Evolutionary conservation across 495 filamentous ascomycete genomes (phyloP), one percentile per base, ranked within the genome.

Genomic region (Annulohypoxylon nitens): DNA sequence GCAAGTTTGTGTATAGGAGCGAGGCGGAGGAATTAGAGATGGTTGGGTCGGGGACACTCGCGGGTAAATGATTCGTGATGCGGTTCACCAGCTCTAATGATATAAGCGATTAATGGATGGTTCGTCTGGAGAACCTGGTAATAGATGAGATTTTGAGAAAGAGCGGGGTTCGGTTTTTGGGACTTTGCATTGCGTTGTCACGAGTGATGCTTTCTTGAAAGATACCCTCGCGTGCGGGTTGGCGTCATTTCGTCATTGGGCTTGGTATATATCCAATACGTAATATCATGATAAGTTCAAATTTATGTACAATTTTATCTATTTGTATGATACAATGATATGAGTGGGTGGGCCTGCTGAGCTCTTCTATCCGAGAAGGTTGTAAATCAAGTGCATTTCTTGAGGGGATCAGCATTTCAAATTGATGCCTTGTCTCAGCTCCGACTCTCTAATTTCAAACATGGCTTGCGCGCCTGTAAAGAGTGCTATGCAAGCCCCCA

Each of bases 381-480:
- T 39, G 41, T 7, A 1, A 9, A 25, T 9, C 16, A 61, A 8
- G 9, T 26, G 33, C 39, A 45, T 45, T 36, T 33, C 30, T 43
- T 16, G 26, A 34, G n/a, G 33, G 26, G n/a, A 62, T 81, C 79
- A 99, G 79, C 93, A 99, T 82, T 93, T 98, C 82, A 98, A 70
- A 69, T 90, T 86, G 64, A 98, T 93, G 1, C 96, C 96, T 50
- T 86, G 88, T 61, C 95, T 87, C 75, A 87, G 83, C 85, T 99
- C 96, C 70, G 85, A 86, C 82, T 98, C 92, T 57, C 96, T 83
- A 53, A 95, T 87, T 86, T 99, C 97, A 85, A 98, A 97, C 96
- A 98, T 99, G 68, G 97, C 83, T 84, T 98, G 95, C 16, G 91
- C 89, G 14, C 92, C 95, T 2, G 95, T 90, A 77, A 97, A 99